Base-by-base conservation (phyloP, 495 filamentous ascomycete species). In the Aspergillus diversus region DNA sequence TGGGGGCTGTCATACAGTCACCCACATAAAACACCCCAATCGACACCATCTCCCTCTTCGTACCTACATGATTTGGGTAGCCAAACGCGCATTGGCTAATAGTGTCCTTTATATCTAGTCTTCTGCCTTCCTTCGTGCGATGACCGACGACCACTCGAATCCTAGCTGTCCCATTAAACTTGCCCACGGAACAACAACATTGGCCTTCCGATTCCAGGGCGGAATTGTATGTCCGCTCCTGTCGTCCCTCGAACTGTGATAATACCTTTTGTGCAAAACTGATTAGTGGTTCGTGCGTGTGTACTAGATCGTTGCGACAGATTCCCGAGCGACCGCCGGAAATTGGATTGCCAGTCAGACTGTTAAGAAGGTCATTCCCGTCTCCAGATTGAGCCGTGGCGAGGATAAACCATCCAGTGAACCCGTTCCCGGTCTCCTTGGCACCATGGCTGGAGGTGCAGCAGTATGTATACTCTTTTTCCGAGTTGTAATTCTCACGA, bases 311-410 rank as follows among this genome's bases (percentile, higher is more conserved):
- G 95, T 99, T 55, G 93, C 92, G 27, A 99, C 95, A 21, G 95
- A 99, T 81, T 99, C 95, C 33, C 86, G 95, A 79, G 95, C 95
- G 42, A 94, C 94, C 59, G 93, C 94, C 33, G 95, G 95, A 67
- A 93, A 92, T 83, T 99, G 95, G 95, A 99, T 99, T 78, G 96
- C 95, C 57, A 93, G 89, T 77, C 95, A 99, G 83, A 99, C 95
- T 57, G 95, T 99, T 60, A 99, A 98, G 89, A 99, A 99, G 81
- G 94, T 99, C 55, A 97, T 99, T 68, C 79, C 79, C 39, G 79
- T 81, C 51, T 81, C 79, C 60, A 74, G 79, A 61, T 71, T 81
- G 77, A 81, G 77, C 58, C 74, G 77, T 53, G 77, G 75, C 55
- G 75, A 79, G 64, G 78, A 81, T 66, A 78, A 79, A 71, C 65